These are phyloP conservation scores for Cyberlindnera meyerae DNA, from an alignment of 805 yeast genomes.

Conservation along the genomic window DNA sequence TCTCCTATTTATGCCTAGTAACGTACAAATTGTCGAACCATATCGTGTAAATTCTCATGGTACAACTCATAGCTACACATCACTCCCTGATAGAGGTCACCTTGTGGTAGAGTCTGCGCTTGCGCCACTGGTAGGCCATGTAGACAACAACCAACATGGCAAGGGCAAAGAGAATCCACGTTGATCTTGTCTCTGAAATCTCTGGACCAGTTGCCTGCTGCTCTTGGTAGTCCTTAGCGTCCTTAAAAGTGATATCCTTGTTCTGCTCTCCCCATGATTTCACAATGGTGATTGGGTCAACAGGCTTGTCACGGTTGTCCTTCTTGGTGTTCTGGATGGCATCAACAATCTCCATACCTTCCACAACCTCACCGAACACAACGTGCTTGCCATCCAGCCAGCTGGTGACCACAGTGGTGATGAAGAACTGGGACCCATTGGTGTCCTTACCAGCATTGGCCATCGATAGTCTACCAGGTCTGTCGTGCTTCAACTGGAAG, in stretches of 20 bases:
- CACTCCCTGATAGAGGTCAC: slow-evolving; percentile 26
- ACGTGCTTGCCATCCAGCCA: slow-evolving; percentile 60
- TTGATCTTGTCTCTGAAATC: slow-evolving; percentile 9
- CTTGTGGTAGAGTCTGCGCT: slow-evolving; percentile 9
- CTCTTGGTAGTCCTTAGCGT: slow-evolving; percentile 20
- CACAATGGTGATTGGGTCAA: slow-evolving; percentile 36
- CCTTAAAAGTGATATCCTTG: slow-evolving; percentile 14
- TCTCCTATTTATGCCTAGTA: too few species aligned
- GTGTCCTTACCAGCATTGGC: slow-evolving; percentile 66
- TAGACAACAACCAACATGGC: slow-evolving; percentile 17
- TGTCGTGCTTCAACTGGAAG: slow-evolving; percentile 60
- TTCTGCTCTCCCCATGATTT: slow-evolving; percentile 29
- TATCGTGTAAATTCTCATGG: neutral
- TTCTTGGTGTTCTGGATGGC: slow-evolving; percentile 55
- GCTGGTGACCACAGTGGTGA: slow-evolving; percentile 49
- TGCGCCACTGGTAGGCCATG: slow-evolving; percentile 13
- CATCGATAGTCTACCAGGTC: slow-evolving; percentile 66
- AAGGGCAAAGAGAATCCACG: slow-evolving; percentile 17
- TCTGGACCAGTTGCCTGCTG: slow-evolving; percentile 7
- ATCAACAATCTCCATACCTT: slow-evolving; percentile 56
- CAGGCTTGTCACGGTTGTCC: slow-evolving; percentile 36
- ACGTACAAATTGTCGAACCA: too few species aligned
- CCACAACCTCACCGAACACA: slow-evolving; percentile 72
- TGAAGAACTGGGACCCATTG: slow-evolving; percentile 68
- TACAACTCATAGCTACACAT: neutral